Evolutionary conservation across 768 basidiomycete species (phyloP), one percentile per base, ranked within the genome.

Genomic region (Rhodotorula taiwanensis): DNA sequence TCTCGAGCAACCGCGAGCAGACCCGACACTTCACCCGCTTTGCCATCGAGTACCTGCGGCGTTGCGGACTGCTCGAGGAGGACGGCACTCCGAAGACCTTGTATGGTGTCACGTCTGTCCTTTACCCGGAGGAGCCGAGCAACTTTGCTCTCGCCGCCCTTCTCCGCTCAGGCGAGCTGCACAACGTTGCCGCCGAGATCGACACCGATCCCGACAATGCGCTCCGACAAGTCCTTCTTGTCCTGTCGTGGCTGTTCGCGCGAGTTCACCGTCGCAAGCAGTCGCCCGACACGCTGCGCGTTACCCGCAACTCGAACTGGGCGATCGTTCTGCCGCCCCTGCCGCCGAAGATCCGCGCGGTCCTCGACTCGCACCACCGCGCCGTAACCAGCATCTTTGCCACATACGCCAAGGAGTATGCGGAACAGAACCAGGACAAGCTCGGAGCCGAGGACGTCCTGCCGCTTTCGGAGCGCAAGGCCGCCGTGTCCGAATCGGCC

Each of bases 31-130:
- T 85, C 68, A 71, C 86, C 21, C 79, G 85, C 28, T 87, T 87
- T 77, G 81, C 81, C 62, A 83, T 87, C 52, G 86, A 87, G 64
- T 86, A 85, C 66, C 79, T 87, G 15, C 79, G 84, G 42, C 81
- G 84, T 9, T 74, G 79, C 9, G 77, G 80, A 44, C 77, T 87
- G 23, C 73, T 87, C 45, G 79, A 82, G 55, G 75, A 75, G 41
- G 71, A 74, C 23, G 86, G 86, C 23, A 79, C 76, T 45, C 67
- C 67, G 23, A 68, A 60, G 59, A 68, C 62, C 33, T 59, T 68
- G 8, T 68, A 64, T 62, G 67, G 67, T 25, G n/a, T 71, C 48
- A 66, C 62, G 3, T 60, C 65, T 5, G 65, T 53, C 5, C 67
- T 72, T 4, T 72, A 68, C 77, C 83, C 84, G 69, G 81, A 82